Conservation (phyloP, 1,139 yeast genomes). For the Candida labiduridarum region DNA sequence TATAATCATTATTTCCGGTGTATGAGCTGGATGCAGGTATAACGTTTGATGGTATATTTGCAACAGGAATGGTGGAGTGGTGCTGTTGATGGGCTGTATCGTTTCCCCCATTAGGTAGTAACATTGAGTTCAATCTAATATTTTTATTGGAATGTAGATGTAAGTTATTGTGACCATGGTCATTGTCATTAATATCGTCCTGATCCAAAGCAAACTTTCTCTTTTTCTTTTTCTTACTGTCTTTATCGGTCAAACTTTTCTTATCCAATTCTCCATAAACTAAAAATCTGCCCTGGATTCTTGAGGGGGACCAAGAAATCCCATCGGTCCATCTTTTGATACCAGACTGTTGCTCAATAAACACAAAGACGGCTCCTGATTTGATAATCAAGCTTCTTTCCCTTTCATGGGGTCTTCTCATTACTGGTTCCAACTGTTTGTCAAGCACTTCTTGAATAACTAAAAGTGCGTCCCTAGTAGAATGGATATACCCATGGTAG, state of each 20-base stretch:
- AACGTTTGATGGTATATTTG: constrained; percentile 11
- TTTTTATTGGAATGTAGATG: background rate
- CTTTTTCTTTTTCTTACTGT: constrained; percentile 34
- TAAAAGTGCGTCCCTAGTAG: constrained; percentile 80
- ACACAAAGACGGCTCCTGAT: constrained; percentile 83
- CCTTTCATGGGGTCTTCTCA: constrained; percentile 79
- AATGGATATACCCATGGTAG: constrained; percentile 74
- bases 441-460: constrained; percentile 78
- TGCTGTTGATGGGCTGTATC: background rate
- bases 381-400: constrained; percentile 68
- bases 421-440: constrained; percentile 62
- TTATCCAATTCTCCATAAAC: constrained; percentile 80
- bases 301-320: constrained; percentile 86
- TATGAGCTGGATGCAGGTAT: constrained; percentile 17
- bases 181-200: constrained; percentile 12
- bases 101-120: background rate
- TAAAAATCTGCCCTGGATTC: constrained; percentile 81
- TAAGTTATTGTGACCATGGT: background rate
- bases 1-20: constrained; percentile 12
- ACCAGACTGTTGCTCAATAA: constrained; percentile 79
- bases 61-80: constrained; percentile 2
- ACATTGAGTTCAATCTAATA: background rate
- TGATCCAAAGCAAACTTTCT: constrained; percentile 22
- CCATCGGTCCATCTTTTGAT: constrained; percentile 97
- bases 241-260: constrained; percentile 40